A percentile compares a stretch with the other conserved stretches of the same genome.
phyloP scores from a whole-genome alignment of 345 rosid species.

The Pistacia integerrima region DNA sequence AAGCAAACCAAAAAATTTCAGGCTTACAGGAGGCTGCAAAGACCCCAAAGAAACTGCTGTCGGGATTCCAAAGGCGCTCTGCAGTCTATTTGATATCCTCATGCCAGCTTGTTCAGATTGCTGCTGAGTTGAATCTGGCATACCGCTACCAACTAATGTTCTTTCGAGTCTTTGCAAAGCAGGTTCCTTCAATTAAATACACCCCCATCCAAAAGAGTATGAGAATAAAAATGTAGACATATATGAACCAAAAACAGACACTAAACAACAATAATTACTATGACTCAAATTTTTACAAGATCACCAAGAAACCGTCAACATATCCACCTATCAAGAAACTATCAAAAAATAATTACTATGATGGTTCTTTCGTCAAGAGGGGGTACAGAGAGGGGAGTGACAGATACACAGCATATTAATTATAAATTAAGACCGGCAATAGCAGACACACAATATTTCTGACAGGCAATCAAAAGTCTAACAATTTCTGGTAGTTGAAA shows the following conservation, averaged over 20 bases:
- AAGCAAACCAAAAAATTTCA: slow-evolving; percentile 15
- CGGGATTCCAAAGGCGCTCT: slow-evolving; percentile 63
- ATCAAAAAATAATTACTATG: neutral
- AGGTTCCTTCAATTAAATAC: slow-evolving; percentile 40
- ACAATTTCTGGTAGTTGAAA: slow-evolving; percentile 13
- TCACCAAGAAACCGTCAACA: neutral
- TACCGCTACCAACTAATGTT: slow-evolving; percentile 38
- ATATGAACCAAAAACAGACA: neutral
- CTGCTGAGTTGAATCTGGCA: slow-evolving; percentile 31
- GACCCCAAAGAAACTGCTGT: slow-evolving; percentile 52
- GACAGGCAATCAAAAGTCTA: neutral
- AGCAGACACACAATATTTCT: neutral
- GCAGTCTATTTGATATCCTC: slow-evolving; percentile 41
- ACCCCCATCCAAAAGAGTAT: slow-evolving; percentile 6
- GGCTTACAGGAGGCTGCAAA: slow-evolving; percentile 62
- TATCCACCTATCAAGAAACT: neutral
- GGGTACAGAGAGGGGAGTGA: neutral
- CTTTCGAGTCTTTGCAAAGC: slow-evolving; percentile 49
- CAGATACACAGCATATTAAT: neutral
- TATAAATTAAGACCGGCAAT: neutral
- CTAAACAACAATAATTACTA: neutral
- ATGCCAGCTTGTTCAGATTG: slow-evolving; percentile 47
- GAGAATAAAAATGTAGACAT: neutral
- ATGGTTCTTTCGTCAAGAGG: neutral
- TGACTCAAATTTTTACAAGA: slow-evolving; percentile 11